phyloP scores from a whole-genome alignment of 805 yeast species.

The Kuraishia piskuri region DNA sequence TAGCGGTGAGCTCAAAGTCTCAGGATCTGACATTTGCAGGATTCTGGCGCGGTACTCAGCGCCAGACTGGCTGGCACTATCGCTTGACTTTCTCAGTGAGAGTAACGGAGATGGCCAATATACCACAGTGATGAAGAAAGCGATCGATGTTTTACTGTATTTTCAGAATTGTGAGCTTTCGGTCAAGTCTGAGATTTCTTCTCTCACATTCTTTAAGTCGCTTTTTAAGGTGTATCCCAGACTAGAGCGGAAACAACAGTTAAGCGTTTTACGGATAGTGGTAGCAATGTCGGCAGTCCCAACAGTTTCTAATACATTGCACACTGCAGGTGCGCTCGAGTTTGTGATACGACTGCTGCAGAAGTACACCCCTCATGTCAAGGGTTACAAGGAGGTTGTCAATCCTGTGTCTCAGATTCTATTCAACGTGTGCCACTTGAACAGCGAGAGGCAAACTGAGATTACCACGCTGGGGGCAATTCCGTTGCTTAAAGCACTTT shows the following conservation, averaged over 20 bases:
- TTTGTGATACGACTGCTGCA: constrained; percentile 20
- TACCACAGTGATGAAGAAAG: constrained; percentile 15
- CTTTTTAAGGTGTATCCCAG: constrained; percentile 25
- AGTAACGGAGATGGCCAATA: neutral
- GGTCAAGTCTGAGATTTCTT: constrained; percentile 19
- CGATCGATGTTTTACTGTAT: constrained; percentile 27
- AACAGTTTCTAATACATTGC: constrained; percentile 3
- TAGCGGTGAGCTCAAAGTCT: constrained; percentile 24
- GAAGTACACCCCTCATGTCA: constrained; percentile 1
- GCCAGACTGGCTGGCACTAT: neutral
- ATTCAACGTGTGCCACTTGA: constrained; percentile 35
- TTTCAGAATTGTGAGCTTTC: constrained; percentile 34
- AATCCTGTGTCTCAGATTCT: constrained; percentile 32
- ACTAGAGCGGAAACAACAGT: constrained; percentile 20
- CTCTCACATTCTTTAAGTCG: constrained; percentile 24
- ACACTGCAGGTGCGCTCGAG: constrained; percentile 24
- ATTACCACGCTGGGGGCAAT: constrained; percentile 30
- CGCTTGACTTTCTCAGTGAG: neutral
- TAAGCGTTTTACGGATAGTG: constrained; percentile 26
- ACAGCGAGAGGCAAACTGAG: constrained; percentile 29
- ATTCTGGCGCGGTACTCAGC: neutral
- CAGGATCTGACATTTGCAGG: constrained; percentile 31
- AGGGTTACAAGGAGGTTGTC: constrained; percentile 27
- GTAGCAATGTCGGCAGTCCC: constrained; percentile 11
- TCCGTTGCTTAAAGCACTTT: constrained; percentile 26